Base-by-base conservation (phyloP, 306 rosid genomes). In the Dryas alaskensis region DNA sequence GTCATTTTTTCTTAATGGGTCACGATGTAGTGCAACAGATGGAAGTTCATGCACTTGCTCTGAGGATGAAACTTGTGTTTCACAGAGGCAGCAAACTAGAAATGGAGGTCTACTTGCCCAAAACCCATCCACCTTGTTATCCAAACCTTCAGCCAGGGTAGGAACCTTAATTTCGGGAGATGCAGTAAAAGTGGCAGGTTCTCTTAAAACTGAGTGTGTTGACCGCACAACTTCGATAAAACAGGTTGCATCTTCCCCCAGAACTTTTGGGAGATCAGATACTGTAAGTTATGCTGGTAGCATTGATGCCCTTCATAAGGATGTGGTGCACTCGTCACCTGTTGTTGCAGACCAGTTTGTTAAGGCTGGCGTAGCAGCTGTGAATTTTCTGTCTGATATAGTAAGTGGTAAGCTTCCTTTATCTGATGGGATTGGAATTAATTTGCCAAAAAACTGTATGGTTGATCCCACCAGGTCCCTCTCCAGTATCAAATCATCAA, bases 321-420 rank as follows among this genome's bases (percentile, higher is more conserved):
- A 81, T 79, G 81, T 59, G 63, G 73, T 45, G 3, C 72, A 80
- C 52, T 54, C 84, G 11, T 71, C 87, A 43, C 78, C 88, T 65
- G 75, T 69, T 57, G 76, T 83, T 49, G 70, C 86, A 40, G 97
- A 91, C 54, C 93, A 88, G 77, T 60, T 91, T 85, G 92, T 84
- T 55, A 88, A 85, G 86, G 94, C 88, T 3, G 96, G 97, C 53
- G 87, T 89, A 68, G 88, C 92, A 4, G 92, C 96, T 37, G 94
- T 89, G 60, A 91, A 83, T 86, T 85, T 91, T 77, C 81, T 93
- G 54, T 85, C 96, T 47, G 96, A 93, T 73, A 10, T 91, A 5
- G 94, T 79, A 61, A 80, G 80, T 80, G 76, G 62, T 78, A 91
- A 86, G 85, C 67, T 88, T 76, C 97, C 96, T 79, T 55, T 81